phyloP scores from a whole-genome alignment of 208 protist species.

The Crithidia sp. region DNA sequence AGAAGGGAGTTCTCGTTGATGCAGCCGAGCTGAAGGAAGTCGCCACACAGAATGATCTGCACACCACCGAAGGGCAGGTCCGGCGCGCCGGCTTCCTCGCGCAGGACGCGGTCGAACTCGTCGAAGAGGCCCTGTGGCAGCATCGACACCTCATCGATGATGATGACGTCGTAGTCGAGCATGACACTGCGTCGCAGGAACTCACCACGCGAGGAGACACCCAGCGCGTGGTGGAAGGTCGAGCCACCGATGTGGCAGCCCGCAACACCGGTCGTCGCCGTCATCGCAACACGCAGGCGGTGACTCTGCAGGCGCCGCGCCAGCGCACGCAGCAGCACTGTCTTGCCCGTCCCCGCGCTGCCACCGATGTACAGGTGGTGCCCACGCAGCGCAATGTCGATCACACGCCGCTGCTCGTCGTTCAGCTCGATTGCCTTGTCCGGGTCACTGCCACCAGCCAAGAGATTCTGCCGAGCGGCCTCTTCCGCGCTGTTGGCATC shows the following conservation, averaged over 20 bases:
- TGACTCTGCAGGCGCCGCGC: constrained; percentile 73
- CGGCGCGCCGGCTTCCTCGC: constrained; percentile 82
- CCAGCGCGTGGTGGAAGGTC: constrained; percentile 92
- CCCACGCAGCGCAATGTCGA: constrained; percentile 79
- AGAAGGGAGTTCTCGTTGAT: constrained; percentile 87
- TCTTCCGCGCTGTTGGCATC: constrained; percentile 24
- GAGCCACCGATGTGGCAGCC: constrained; percentile 91
- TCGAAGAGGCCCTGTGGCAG: constrained; percentile 86
- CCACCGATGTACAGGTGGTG: constrained; percentile 90
- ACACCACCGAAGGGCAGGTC: constrained; percentile 92
- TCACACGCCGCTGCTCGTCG: constrained; percentile 86
- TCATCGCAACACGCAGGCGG: constrained; percentile 87
- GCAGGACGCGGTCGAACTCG: constrained; percentile 82
- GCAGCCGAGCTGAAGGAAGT: constrained; percentile 92
- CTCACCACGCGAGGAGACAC: constrained; percentile 73
- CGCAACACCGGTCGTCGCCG: constrained; percentile 89
- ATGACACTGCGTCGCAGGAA: constrained; percentile 78
- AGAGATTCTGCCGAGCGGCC: constrained; percentile 14
- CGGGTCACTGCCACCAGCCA: constrained; percentile 38
- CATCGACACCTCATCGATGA: constrained; percentile 95
- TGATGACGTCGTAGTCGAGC: constrained; percentile 88
- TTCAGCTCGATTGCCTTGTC: constrained; percentile 69
- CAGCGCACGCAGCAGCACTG: constrained; percentile 78
- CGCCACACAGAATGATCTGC: constrained; percentile 93
- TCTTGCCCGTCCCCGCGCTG: constrained; percentile 91